These are phyloP conservation scores for Macrocybe gigantea DNA, from an alignment of 768 basidiomycete species.

Conservation along the genomic window DNA sequence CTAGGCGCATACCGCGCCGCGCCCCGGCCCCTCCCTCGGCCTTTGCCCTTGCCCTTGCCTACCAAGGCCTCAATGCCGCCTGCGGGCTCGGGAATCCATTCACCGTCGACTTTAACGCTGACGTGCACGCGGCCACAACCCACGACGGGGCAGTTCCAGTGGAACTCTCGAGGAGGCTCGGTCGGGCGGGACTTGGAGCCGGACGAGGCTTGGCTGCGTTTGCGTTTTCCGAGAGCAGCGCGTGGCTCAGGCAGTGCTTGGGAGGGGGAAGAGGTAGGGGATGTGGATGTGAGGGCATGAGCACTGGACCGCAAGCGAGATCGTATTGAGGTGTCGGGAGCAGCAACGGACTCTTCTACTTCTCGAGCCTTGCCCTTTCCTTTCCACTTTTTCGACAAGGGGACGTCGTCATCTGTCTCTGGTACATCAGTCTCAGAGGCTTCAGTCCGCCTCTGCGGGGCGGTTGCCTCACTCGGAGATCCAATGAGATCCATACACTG, in stretches of 20 bases:
- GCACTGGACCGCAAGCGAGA: conserved; percentile 51
- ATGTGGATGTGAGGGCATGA: conserved; percentile 7
- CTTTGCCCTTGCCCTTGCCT: not conserved
- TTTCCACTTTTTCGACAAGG: conserved; percentile 21
- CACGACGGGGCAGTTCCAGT: conserved; percentile 63
- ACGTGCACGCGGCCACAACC: conserved; percentile 49
- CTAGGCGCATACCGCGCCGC: not conserved
- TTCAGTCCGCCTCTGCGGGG: not conserved
- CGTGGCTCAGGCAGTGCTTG: conserved; percentile 3
- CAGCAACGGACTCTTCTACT: conserved; percentile 2
- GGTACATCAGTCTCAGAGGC: conserved; percentile 1
- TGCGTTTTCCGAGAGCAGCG: conserved; percentile 11
- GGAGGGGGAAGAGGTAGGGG: conserved; percentile 3
- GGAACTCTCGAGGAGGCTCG: conserved; percentile 16
- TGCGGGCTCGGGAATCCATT: conserved; percentile 49
- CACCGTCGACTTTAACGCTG: conserved; percentile 52
- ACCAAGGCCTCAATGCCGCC: not conserved
- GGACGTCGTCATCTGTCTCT: conserved; percentile 10
- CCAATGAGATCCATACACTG: conserved; percentile 63
- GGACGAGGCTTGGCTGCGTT: conserved; percentile 13
- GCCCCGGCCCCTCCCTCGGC: not conserved
- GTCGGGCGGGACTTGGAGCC: conserved; percentile 40
- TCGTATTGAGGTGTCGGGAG: conserved; percentile 37
- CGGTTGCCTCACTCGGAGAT: conserved; percentile 14
- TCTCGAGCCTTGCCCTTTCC: conserved; percentile 23